Evolutionary conservation across 495 filamentous ascomycete genomes (phyloP), one percentile per base, ranked within the genome.

Genomic region (Talaromyces adpressus): DNA sequence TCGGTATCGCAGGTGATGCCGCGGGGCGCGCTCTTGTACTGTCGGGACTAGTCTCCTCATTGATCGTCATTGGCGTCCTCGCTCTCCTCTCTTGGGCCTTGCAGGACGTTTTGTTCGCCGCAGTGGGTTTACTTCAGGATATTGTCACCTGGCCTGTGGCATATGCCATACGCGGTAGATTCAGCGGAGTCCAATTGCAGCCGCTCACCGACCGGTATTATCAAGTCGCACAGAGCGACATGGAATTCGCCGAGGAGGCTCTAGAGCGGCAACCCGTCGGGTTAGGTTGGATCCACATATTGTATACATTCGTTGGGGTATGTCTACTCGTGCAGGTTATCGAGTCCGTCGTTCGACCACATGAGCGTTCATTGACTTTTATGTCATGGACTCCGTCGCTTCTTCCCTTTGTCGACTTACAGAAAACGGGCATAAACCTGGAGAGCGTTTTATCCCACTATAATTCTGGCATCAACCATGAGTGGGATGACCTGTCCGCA

Each of bases 1-100:
- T 73, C 36, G 68, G 66, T 23, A 65, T 68, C 32, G 70, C 73
- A 57, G 65, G 65, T 36, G 73, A 77, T 64, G 71, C 75, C 4
- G 73, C 75, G 20, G 72, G 72, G 29, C 69, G 75, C 39, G 68
- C 71, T 29, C 76, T 74, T 11, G 62, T 77, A 2, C 69, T 77
- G 6, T 74, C 75, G 27, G 75, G 75, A n/a, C 56, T 77, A 56
- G 73, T 73, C 27, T 72, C 73, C n/a, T 73, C 75, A 20, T 57
- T 75, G 2, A 73, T 76, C 53, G 71, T 74, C 23, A 71, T 72
- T 23, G 67, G 39, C 0, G 62, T 77, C 9, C 60, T 73, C 4
- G 20, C 73, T 11, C 58, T 65, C 3, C 63, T 63, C 6, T 65
- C 73, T 0, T 71, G 67, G 62, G 54, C 54, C 27, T 32, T 57